Evolutionary conservation across 148 eudicot genomes (phyloP), one percentile per base, ranked within the genome.

Genomic region (Camellia lanceoleosa): DNA sequence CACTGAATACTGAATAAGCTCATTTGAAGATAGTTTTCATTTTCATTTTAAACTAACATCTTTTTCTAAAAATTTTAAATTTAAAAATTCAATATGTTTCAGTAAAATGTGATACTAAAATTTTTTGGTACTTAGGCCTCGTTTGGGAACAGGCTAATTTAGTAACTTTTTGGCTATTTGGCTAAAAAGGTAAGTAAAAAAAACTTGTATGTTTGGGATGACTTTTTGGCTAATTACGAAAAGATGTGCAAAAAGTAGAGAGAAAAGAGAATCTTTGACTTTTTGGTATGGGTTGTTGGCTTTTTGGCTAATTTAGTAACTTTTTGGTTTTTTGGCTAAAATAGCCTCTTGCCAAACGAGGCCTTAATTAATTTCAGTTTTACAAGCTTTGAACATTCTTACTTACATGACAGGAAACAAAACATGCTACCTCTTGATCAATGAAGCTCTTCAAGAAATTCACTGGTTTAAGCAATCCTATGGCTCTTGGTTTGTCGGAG

Each of bases 401-500:
- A 64, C 51, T 79, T 77, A 12, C 38, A 15, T 79, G 81, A 67
- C 90, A 94, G 98, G 97, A 84, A 84, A 76, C 41, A 61, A 84
- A 19, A 86, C 93, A 43, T 87, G 86, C 74, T 96, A 88, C 85
- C 94, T 96, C 59, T 83, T 85, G 56, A 78, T 75, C 65, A 86
- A 90, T 80, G 95, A 80, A 64, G 78, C 78, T 72, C 91, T 96
- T 88, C 97, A 93, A 76, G 99, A 96, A 86, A 79, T 96, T 82
- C 90, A 94, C 77, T 96, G 97, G 99, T 89, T 89, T 77, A 96
- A 96, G 87, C 91, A 94, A 83, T 79, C 94, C 13, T 83, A 96
- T 82, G 90, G 90, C 55, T 96, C 99, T 43, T 96, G 99, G 99
- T 92, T 96, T 86, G 74, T 94, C 41, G 99, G 99, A 55, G 95